Base-by-base conservation (phyloP, 257 asterid genomes). In the Ballota nigra region DNA sequence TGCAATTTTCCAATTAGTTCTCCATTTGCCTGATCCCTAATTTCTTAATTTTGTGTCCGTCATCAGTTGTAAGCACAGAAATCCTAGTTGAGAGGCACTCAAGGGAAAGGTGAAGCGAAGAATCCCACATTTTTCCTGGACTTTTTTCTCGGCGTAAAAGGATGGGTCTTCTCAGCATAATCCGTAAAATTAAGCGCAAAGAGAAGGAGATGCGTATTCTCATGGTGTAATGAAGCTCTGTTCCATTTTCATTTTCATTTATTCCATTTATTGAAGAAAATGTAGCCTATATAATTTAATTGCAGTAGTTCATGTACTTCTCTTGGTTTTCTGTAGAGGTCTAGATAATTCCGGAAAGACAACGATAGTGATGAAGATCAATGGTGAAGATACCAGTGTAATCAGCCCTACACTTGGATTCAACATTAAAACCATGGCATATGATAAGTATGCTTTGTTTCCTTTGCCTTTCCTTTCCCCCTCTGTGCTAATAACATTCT, bases 191-290 rank as follows among this genome's bases (percentile, higher is more conserved):
- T 80, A 94, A 94, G 85, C 90, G 92, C 70, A 94, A 91, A 74
- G 99, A 94, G 73, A 92, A 91, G 80, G 99, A 94, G 82, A 92
- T 94, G 99, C 96, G 99, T 56, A 92, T 94, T 78, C 99, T 94
- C 73, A 94, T 91, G 98, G 99, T 94, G 99, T 94, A 91, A 65
- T 69, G 80, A 53, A 62, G 73, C 73, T 6, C 18, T 68, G 13
- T 41, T 22, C 52, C 64, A 40, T 13, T 26, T 59, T 18, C 16
- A 57, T 8, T 70, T 51, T n/a, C n/a, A n/a, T n/a, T n/a, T n/a
- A n/a, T n/a, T n/a, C n/a, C n/a, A n/a, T n/a, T n/a, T 9, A 31
- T 55, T 20, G 22, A 24, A 28, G 67, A 38, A 59, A 22, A 41
- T 63, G 62, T 70, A 8, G 65, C 1, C 45, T 68, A 51, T 9